These are phyloP conservation scores for Pseudohalonectria lignicola DNA, from an alignment of 2,329 filamentous ascomycete species.

Conservation along the genomic window DNA sequence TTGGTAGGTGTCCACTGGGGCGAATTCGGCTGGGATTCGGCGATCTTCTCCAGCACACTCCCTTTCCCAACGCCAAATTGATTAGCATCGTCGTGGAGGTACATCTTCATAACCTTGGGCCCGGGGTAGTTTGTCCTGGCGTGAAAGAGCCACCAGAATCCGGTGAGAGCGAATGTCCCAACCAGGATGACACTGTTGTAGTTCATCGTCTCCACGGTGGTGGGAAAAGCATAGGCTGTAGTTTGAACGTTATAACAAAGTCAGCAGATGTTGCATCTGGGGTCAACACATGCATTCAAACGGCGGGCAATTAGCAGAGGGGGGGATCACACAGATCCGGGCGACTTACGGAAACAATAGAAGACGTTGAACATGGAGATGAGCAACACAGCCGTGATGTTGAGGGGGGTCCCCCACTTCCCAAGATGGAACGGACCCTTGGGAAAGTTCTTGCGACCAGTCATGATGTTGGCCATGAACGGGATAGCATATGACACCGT, in stretches of 20 bases:
- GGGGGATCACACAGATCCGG: too few species aligned
- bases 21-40: neutral
- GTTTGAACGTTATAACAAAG: constrained; percentile 2
- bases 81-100: constrained; percentile 22
- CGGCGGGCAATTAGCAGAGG: too few species aligned
- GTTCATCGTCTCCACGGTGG: constrained; percentile 31
- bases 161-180: constrained; percentile 32
- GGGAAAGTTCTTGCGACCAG: constrained; percentile 37
- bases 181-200: constrained; percentile 44
- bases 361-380: constrained; percentile 46
- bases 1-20: too few species aligned
- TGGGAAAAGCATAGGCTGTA: constrained; percentile 28
- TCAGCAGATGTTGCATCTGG: neutral
- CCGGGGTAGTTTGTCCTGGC: constrained; percentile 35
- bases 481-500: constrained; percentile 41
- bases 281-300: too few species aligned
- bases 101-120: constrained; percentile 35
- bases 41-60: neutral
- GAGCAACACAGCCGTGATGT: constrained; percentile 35
- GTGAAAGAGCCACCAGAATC: constrained; percentile 38
- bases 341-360: constrained; percentile 44
- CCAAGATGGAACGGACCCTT: constrained; percentile 43
- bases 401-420: constrained; percentile 34
- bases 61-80: neutral
- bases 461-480: constrained; percentile 38